Evolutionary conservation across 306 rosid species (phyloP).

Genomic region (Rosa lucieae): DNA sequence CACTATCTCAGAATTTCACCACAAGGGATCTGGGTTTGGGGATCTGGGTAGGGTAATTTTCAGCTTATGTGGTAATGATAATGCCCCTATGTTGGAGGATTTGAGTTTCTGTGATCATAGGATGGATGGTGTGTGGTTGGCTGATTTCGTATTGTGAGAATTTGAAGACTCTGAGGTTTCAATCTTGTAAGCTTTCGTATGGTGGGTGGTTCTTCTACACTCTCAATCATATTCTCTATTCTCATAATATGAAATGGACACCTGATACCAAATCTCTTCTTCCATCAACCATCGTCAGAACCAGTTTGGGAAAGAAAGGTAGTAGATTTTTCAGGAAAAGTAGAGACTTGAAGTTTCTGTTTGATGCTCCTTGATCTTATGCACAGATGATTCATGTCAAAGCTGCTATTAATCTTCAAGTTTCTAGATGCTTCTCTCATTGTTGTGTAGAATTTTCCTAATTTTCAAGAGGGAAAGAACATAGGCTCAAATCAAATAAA

Average conservation of each 20-base stretch:
- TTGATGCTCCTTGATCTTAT: constrained; percentile 29
- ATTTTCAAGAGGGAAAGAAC: too few relatives aligned
- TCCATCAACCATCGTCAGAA: constrained; percentile 48
- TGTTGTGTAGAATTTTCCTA: too few relatives aligned
- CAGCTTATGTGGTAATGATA: too few relatives aligned
- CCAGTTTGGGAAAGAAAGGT: constrained; percentile 75
- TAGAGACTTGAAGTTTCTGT: constrained; percentile 36
- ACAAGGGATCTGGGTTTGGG: too few relatives aligned
- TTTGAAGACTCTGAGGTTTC: constrained; percentile 72
- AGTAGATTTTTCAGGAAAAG: constrained; percentile 66
- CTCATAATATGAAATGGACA: constrained; percentile 81
- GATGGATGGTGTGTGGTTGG: constrained; percentile 91
- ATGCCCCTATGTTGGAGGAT: constrained; percentile 65
- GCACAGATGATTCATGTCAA: constrained; percentile 30
- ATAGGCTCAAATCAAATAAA: too few relatives aligned
- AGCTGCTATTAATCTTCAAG: constrained; percentile 17
- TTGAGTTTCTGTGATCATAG: constrained; percentile 66
- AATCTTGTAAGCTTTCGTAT: constrained; percentile 43
- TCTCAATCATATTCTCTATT: constrained; percentile 53
- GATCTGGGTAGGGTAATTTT: too few relatives aligned
- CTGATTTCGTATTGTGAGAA: constrained; percentile 67
- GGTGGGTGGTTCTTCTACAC: constrained; percentile 41
- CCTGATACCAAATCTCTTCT: constrained; percentile 69
- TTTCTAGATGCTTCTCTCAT: too few relatives aligned
- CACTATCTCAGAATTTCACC: too few relatives aligned